Base-by-base conservation (phyloP, 257 asterid species). In the Cordia subcordata region DNA sequence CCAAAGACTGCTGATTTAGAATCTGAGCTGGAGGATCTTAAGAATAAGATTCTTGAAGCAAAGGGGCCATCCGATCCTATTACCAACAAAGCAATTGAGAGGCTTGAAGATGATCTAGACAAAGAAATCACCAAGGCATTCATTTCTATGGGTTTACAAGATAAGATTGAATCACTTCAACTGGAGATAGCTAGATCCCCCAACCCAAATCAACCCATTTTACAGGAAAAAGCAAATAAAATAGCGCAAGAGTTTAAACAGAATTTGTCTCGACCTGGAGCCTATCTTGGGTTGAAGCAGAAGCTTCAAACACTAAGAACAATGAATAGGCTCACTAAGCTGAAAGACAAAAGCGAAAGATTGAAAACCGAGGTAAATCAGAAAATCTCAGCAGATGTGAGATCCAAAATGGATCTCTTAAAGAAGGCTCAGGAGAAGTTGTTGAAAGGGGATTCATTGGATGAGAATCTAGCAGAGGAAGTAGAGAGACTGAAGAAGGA, bases 91-190 rank as follows among this genome's bases (percentile, higher is more conserved):
- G 62, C 67, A 44, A 73, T 79, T 12, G 50, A 62, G 62, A 76
- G 72, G 66, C 77, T 79, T 15, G 75, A 79, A 62, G 69, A 79
- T 19, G 81, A 79, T 49, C 75, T 79, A 10, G 78, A 76, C 60
- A 58, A 68, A 13, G 82, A 80, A 61, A 73, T 80, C 73, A 80
- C 78, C 18, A 68, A 65, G 53, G 82, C 86, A 15, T 76, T 76
- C 61, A 60, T 68, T 37, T 68, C 79, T 27, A 75, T 81, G 83
- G 77, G 81, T 13, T 75, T 77, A 71, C 58, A 64, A 17, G 79
- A 65, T 20, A 69, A 53, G 60, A 59, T 76, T 21, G 67, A 72
- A 17, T 72, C 81, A 63, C 84, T 80, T 1, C 69, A 77, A 66
- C 61, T 79, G 11, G 88, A 82, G 75, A 65, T 79, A n/a, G 66